Evolutionary conservation across 2,329 filamentous ascomycete species (phyloP).

Genomic region (Domatiomyces catenatus): DNA sequence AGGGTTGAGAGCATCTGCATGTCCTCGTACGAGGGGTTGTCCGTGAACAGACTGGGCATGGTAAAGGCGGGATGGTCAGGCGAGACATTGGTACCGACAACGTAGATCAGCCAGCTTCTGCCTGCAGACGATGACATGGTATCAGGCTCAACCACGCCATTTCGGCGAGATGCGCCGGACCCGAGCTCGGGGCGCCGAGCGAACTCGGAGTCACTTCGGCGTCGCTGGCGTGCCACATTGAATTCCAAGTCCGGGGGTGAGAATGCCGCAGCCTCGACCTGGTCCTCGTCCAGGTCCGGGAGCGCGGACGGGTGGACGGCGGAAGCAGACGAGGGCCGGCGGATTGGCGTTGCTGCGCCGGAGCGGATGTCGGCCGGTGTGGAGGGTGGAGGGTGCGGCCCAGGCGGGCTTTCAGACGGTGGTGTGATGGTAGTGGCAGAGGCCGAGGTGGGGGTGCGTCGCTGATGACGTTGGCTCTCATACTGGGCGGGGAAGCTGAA

Average conservation of each 20-base stretch:
- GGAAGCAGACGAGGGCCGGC: slow-evolving; percentile 33
- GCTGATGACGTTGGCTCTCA: slow-evolving; percentile 38
- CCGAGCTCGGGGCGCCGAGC: slow-evolving; percentile 41
- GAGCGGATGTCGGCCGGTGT: slow-evolving; percentile 47
- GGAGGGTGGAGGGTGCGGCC: slow-evolving; percentile 47
- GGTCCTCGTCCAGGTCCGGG: slow-evolving; percentile 27
- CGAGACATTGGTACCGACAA: slow-evolving; percentile 53
- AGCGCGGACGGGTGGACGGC: slow-evolving; percentile 25
- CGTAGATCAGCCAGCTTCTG: slow-evolving; percentile 57
- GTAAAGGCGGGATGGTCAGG: slow-evolving; percentile 56
- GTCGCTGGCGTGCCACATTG: slow-evolving; percentile 35
- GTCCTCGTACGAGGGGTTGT: slow-evolving; percentile 55
- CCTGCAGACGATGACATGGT: slow-evolving; percentile 30
- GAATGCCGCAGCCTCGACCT: slow-evolving; percentile 18
- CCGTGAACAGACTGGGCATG: slow-evolving; percentile 54
- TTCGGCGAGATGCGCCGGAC: slow-evolving; percentile 45
- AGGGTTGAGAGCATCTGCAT: slow-evolving; percentile 55
- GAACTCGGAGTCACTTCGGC: slow-evolving; percentile 45
- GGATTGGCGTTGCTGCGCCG: slow-evolving; percentile 34
- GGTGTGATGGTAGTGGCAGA: slow-evolving; percentile 15
- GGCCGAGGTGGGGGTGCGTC: slow-evolving; percentile 20
- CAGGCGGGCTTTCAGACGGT: slow-evolving; percentile 40
- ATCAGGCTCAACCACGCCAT: slow-evolving; percentile 49
- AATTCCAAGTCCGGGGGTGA: slow-evolving; percentile 27
- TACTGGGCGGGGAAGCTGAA: slow-evolving; percentile 35